Percentiles rank a stretch among this genome's conserved stretches.
These are phyloP conservation scores for Nitzschia inconspicua DNA, from an alignment of 108 stramenopile species.

Conservation along the genomic window DNA sequence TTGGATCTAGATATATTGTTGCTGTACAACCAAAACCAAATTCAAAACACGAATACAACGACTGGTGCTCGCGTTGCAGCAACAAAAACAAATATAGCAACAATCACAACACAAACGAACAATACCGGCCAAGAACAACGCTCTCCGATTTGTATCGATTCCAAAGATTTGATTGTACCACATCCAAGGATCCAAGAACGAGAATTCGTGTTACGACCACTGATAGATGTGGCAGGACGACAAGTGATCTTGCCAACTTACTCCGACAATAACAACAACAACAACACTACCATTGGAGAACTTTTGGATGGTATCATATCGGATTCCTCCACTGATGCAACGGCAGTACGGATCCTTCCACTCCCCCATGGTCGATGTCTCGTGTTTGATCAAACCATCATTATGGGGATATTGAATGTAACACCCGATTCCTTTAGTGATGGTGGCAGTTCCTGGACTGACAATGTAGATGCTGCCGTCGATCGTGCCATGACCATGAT, in stretches of 20 bases:
- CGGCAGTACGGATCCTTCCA: slow-evolving; percentile 54
- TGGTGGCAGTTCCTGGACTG: slow-evolving; percentile 76
- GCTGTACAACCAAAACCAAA: slow-evolving; percentile 36
- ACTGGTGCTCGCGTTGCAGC: too few relatives aligned
- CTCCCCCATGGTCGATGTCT: slow-evolving; percentile 66
- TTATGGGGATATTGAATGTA: slow-evolving; percentile 96
- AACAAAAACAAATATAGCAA: too few relatives aligned
- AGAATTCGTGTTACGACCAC: slow-evolving; percentile 92
- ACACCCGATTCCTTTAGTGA: slow-evolving; percentile 98
- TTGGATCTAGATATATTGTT: slow-evolving; percentile 87
- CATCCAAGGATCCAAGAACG: slow-evolving; percentile 86
- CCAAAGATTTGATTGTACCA: slow-evolving; percentile 66
- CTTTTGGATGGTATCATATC: slow-evolving; percentile 29
- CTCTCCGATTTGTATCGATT: slow-evolving; percentile 34
- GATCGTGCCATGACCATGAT: slow-evolving; percentile 73
- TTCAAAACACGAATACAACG: too few relatives aligned
- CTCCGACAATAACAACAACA: slow-evolving; percentile 6
- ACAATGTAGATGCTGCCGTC: slow-evolving; percentile 60
- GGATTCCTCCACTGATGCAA: not conserved
- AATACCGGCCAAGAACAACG: not conserved
- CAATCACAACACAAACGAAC: slow-evolving; percentile 7
- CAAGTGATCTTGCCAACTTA: slow-evolving; percentile 41
- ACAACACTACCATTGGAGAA: slow-evolving; percentile 25
- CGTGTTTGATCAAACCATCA: slow-evolving; percentile 60
- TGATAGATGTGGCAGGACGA: slow-evolving; percentile 65